Evolutionary conservation across 805 yeast genomes (phyloP), one percentile per base, ranked within the genome.

Genomic region (Candida patagonica): DNA sequence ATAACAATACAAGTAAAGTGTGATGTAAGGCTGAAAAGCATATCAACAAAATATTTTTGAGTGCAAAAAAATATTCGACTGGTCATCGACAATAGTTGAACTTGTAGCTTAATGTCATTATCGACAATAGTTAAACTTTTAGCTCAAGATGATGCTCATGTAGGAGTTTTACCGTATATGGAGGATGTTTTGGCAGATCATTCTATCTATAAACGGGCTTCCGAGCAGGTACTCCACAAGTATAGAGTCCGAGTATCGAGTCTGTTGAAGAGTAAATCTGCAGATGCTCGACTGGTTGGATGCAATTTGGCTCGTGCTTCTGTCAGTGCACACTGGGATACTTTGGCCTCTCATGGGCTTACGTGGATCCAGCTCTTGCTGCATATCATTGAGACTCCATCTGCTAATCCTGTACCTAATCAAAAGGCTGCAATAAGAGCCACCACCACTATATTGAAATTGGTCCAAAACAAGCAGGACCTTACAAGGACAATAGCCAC

Each of bases 401-500:
- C 20, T 20, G 23, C 21, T 6, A 57, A 59, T 20, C 49, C 54
- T 5, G 41, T 51, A 6, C 47, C 59, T 2, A 54, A 57, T 42
- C 55, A 63, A 48, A 43, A 37, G 21, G 53, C 56, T 25, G 51
- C 54, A 5, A 49, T 60, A 15, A 33, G 44, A 26, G 52, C 62
- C 3, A 44, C 61, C 12, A 22, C 45, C 2, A 37, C 39, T 45
- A 30, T 61, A 45, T 52, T 55, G 23, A 21, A 41, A 10, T 37
- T 38, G 7, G 53, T 54, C 42, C 74, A 82, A 54, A 89, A 86
- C 1, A 87, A 87, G 54, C 85, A 94, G 1, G 78, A 87, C 1
- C 67, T 89, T 30, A 79, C 89, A 2, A 73, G 96, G 55, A 95
- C 87, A 54, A 65, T 81, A 6, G 68, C 86, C 42, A 83, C 94